phyloP scores from a whole-genome alignment of 176 grass and related monocot species.

The Musa troglodytarum region DNA sequence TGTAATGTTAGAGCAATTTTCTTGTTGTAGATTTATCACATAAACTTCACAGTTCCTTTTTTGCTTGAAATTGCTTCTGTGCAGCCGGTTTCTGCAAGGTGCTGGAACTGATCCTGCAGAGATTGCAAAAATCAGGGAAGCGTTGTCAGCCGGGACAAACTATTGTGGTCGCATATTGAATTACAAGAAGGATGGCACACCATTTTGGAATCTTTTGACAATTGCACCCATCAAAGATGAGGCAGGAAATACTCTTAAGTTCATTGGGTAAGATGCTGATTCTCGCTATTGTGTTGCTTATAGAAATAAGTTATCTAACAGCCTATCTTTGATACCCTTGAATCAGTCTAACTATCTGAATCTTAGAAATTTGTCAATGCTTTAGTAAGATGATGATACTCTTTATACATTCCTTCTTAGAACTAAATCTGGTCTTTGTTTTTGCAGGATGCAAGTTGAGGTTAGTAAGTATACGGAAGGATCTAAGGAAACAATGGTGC shows the following conservation, averaged over 20 bases:
- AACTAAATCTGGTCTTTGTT: constrained; percentile 5
- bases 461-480: constrained; percentile 97
- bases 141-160: constrained; percentile 52
- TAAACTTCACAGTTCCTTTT: neutral
- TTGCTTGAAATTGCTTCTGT: neutral
- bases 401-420: neutral
- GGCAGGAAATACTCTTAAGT: constrained; percentile 74
- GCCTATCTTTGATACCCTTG: neutral
- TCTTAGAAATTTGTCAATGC: neutral
- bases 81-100: constrained; percentile 82
- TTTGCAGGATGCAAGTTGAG: constrained; percentile 90
- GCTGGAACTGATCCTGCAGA: constrained; percentile 54
- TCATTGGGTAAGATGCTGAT: constrained; percentile 60
- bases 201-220: constrained; percentile 91
- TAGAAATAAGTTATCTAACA: neutral
- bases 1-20: neutral
- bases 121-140: constrained; percentile 74
- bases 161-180: constrained; percentile 85
- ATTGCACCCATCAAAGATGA: constrained; percentile 91
- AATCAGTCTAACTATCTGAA: neutral
- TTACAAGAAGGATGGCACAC: constrained; percentile 86
- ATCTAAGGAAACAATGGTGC: constrained; percentile 53
- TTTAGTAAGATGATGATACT: neutral
- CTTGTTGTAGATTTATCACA: neutral
- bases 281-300: neutral